A percentile compares a stretch with the other conserved stretches of the same genome.
phyloP scores from a whole-genome alignment of 169 alveolate species.

The Pseudocohnilembus persalinus region DNA sequence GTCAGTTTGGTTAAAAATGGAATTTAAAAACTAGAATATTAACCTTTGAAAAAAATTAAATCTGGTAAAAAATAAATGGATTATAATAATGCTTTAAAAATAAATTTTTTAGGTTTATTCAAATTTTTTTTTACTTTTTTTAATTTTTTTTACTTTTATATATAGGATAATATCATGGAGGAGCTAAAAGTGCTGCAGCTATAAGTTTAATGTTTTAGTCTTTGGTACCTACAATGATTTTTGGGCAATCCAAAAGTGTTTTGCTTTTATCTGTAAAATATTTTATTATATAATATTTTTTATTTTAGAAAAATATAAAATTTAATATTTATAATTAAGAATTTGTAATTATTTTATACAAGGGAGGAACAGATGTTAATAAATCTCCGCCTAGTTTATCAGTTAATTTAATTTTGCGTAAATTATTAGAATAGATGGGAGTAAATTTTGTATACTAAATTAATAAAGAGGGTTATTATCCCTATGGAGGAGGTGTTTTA shows the following conservation, averaged over 20 bases:
- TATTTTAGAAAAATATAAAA: not conserved
- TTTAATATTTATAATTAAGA: not conserved
- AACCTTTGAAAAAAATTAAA: slow-evolving; percentile 9
- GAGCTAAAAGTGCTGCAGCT: slow-evolving; percentile 13
- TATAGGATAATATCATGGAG: slow-evolving; percentile 11
- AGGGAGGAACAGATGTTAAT: slow-evolving; percentile 27
- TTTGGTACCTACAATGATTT: slow-evolving; percentile 11
- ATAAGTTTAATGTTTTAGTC: slow-evolving; percentile 19
- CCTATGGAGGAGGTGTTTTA: slow-evolving; percentile 23
- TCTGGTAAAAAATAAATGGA: too few relatives aligned
- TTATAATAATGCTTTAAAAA: too few relatives aligned
- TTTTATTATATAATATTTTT: not conserved
- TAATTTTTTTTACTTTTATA: not conserved
- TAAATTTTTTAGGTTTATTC: too few relatives aligned
- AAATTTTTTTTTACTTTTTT: too few relatives aligned
- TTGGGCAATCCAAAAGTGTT: not conserved
- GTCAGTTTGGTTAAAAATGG: not conserved
- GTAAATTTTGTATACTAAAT: not conserved
- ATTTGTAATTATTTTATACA: not conserved
- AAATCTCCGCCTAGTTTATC: slow-evolving; percentile 23
- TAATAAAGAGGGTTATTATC: slow-evolving; percentile 12
- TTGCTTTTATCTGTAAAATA: not conserved
- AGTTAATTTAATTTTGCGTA: not conserved
- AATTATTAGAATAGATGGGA: slow-evolving; percentile 9
- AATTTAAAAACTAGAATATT: not conserved